Conservation (phyloP, 2,329 filamentous ascomycete genomes). For the Chalara sp. region DNA sequence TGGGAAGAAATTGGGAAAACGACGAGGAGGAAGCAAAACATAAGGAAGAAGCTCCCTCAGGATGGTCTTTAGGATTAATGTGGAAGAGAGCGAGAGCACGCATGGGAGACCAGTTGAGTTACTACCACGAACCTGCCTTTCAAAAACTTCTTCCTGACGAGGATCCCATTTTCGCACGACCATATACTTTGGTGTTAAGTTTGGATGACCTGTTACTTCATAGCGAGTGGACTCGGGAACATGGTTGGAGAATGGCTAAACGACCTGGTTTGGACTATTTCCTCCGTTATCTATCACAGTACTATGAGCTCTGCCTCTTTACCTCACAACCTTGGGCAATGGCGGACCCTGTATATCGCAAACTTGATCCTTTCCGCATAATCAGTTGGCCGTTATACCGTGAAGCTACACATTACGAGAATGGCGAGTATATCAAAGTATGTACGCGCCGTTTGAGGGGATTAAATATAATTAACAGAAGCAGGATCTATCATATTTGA, state of each 20-base stretch:
- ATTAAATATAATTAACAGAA: conserved; percentile 16
- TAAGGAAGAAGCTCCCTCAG: conserved; percentile 63
- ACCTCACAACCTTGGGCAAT: conserved; percentile 79
- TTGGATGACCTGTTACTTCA: conserved; percentile 92
- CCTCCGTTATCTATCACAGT: conserved; percentile 90
- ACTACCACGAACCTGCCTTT: conserved; percentile 95
- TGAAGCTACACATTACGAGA: conserved; percentile 94
- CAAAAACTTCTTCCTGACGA: conserved; percentile 83
- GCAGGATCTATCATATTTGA: conserved; percentile 93
- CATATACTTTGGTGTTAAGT: conserved; percentile 88
- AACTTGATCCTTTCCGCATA: conserved; percentile 91
- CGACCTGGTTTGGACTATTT: conserved; percentile 96
- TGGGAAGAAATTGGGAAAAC: conserved; percentile 81
- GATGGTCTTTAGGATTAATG: conserved; percentile 70
- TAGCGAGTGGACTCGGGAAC: conserved; percentile 88
- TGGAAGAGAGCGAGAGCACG: conserved; percentile 76
- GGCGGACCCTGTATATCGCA: conserved; percentile 82
- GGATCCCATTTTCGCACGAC: conserved; percentile 72
- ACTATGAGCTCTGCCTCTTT: conserved; percentile 96
- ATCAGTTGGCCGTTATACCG: conserved; percentile 93
- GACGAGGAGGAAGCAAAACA: conserved; percentile 66
- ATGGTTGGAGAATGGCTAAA: conserved; percentile 94
- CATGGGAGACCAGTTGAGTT: conserved; percentile 68
- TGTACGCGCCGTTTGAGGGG: conserved; percentile 14
- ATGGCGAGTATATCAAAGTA: conserved; percentile 95